Conservation (phyloP, 1,139 yeast species). For the Saccharomyces hybrid region DNA sequence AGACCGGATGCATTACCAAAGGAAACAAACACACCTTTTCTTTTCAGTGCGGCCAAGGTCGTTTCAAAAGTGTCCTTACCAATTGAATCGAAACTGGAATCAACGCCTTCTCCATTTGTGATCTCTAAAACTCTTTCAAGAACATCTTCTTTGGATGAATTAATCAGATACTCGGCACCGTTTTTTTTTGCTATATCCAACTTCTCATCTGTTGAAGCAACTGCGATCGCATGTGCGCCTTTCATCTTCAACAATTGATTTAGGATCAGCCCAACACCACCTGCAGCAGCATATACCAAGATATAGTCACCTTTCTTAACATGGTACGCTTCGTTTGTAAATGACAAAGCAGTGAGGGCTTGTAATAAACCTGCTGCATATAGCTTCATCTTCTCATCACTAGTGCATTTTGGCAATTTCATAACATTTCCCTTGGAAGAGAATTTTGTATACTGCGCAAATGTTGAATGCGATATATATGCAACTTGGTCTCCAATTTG, state of each 20-base stretch:
- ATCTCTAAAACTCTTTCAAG: conserved; percentile 52
- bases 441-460: conserved; percentile 64
- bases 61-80: conserved; percentile 75
- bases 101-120: conserved; percentile 66
- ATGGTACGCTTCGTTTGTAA: conserved; percentile 55
- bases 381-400: conserved; percentile 42
- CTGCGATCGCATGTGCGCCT: conserved; percentile 79
- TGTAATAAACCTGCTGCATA: conserved; percentile 61
- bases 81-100: conserved; percentile 68
- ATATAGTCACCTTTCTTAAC: conserved; percentile 63
- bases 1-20: conserved; percentile 87
- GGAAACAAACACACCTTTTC: conserved; percentile 67
- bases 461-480: conserved; percentile 44
- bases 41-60: conserved; percentile 52
- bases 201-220: conserved; percentile 70
- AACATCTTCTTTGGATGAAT: conserved; percentile 45
- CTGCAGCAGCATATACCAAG: conserved; percentile 88
- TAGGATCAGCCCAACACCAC: conserved; percentile 75
- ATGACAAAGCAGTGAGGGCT: conserved; percentile 72
- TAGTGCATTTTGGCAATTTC: conserved; percentile 42
- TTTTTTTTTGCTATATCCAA: conserved; percentile 48
- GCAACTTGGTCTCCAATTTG: conserved; percentile 69
- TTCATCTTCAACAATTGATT: conserved; percentile 51
- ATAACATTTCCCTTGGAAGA: conserved; percentile 33
- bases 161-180: conserved; percentile 72